Base-by-base conservation (phyloP, 768 basidiomycete species). In the Galerina marginata region DNA sequence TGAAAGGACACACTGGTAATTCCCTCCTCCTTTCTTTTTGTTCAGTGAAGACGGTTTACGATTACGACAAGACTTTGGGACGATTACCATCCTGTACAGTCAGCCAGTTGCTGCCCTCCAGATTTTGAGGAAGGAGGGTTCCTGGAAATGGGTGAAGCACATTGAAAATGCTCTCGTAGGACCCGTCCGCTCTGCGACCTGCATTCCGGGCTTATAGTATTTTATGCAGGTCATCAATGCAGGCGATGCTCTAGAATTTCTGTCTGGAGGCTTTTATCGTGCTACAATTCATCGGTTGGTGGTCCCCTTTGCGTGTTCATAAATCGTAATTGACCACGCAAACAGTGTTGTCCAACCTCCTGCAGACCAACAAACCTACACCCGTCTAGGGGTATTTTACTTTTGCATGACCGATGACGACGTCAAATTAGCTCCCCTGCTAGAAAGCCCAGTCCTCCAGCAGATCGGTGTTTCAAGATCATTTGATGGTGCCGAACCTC, bases 51-150 rank as follows among this genome's bases (percentile, higher is more conserved):
- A 47, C 16, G 20, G 20, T 12, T 44, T 7, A 54, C 14, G 3
- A 40, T 29, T 26, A 9, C 12, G 2, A 3, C n/a, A 36, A 78
- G 86, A 88, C 69, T 77, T 85, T 54, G 85, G 84, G 7, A 79
- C 77, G 9, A 72, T 89, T 48, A 85, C 83, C 2, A 80, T 88
- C 42, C 70, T 89, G 2, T 88, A 83, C 77, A 84, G 83, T 48
- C 87, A 89, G 62, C 86, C 87, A 2, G 79, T 87, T 3, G 77
- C 82, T 4, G 86, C 78, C 0, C 75, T 88, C 9, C 86, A 88
- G 49, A 86, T 89, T 42, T 71, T 86, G 7, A 77, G 78, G 0
- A 77, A 65, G 3, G 84, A 86, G 36, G 82, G 81, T 0, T 73
- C 69, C 40, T 88, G 87, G 86, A 78, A 77, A 38, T 86, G 85